Conservation (phyloP, 2,329 filamentous ascomycete genomes). For the Hymenoscyphus fructigenus region DNA sequence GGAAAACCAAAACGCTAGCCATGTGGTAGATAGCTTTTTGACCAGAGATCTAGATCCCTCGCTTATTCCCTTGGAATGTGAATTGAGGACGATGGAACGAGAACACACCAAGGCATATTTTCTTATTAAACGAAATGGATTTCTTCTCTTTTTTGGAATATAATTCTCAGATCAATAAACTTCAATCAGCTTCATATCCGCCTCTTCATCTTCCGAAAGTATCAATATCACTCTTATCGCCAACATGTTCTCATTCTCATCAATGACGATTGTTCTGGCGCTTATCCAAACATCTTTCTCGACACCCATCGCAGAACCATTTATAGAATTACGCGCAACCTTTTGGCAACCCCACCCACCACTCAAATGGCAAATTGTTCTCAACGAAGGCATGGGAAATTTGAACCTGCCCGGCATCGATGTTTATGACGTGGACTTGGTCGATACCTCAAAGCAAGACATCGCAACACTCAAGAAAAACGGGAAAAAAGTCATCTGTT, state of each 20-base stretch:
- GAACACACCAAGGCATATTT: no score
- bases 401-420: slow-evolving; percentile 25
- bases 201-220: no score
- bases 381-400: not conserved
- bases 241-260: not conserved
- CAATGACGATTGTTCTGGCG: not conserved
- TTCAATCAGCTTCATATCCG: no score
- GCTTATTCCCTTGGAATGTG: no score
- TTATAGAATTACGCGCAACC: not conserved
- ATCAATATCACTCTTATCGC: not conserved
- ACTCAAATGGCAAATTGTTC: slow-evolving; percentile 16
- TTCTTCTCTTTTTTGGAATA: no score
- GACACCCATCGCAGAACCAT: not conserved
- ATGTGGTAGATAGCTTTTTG: no score
- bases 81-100: no score
- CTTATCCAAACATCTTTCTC: not conserved
- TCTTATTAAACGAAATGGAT: no score
- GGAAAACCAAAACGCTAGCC: no score
- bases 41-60: no score
- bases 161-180: no score
- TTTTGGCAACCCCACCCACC: slow-evolving; percentile 13
- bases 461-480: slow-evolving; percentile 48
- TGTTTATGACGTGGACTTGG: slow-evolving; percentile 40
- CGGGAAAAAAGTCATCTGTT: slow-evolving; percentile 66
- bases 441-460: slow-evolving; percentile 46